Evolutionary conservation across 768 basidiomycete genomes (phyloP).

Genomic region (Russula sp.): DNA sequence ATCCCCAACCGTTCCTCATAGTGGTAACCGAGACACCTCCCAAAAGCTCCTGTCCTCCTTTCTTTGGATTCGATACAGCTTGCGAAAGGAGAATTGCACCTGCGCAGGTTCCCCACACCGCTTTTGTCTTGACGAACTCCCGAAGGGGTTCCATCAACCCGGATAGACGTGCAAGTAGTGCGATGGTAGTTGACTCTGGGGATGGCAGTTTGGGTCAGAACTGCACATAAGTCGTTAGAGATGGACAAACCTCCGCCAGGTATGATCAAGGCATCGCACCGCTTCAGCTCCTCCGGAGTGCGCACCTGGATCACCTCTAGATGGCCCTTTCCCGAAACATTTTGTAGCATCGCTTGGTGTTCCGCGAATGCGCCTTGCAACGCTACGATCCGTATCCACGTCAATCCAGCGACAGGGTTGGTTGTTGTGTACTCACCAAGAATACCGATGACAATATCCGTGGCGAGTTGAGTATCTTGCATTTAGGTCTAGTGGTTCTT

Average conservation of each 20-base stretch:
- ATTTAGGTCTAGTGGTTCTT: constrained; percentile 9
- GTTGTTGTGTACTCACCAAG: constrained; percentile 22
- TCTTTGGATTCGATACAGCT: constrained; percentile 71
- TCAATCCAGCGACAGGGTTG: background rate
- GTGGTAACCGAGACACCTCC: constrained; percentile 78
- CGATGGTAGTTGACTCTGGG: constrained; percentile 90
- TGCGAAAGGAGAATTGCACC: constrained; percentile 88
- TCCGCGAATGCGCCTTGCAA: constrained; percentile 93
- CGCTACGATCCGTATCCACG: constrained; percentile 46
- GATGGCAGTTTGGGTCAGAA: background rate
- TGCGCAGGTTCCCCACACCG: constrained; percentile 95
- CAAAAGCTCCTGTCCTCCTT: constrained; percentile 83
- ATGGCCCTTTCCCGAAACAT: constrained; percentile 46
- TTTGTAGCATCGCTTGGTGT: constrained; percentile 70
- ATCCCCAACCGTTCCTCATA: constrained; percentile 91
- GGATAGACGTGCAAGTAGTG: constrained; percentile 63
- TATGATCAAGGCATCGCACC: constrained; percentile 84
- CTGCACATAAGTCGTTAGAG: too few relatives aligned
- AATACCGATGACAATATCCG: constrained; percentile 28
- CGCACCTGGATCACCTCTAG: constrained; percentile 61
- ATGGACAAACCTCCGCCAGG: constrained; percentile 73
- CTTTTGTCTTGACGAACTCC: constrained; percentile 65
- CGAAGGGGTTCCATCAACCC: constrained; percentile 80
- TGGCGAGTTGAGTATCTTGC: constrained; percentile 18
- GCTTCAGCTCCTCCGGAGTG: constrained; percentile 65